A percentile compares a stretch with the other conserved stretches of the same genome.
phyloP scores from a whole-genome alignment of 106 monocot genomes.

The Apostasia ramifera region DNA sequence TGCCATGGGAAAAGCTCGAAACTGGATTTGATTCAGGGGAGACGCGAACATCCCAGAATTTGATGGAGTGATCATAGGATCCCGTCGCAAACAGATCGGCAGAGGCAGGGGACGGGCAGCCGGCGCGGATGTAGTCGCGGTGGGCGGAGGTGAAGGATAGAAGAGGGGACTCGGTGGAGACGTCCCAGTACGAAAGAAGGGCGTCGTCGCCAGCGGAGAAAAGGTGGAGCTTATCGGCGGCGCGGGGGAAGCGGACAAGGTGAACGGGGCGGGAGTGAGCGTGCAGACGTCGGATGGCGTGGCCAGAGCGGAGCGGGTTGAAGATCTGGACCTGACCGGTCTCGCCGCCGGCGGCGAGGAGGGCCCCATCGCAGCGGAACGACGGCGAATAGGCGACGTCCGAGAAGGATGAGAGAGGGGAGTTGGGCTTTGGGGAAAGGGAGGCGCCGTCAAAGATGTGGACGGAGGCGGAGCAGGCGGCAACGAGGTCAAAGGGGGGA shows the following conservation, averaged over 20 bases:
- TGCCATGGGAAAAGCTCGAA: conserved; percentile 48
- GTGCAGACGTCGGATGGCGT: conserved; percentile 51
- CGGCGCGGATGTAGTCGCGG: conserved; percentile 82
- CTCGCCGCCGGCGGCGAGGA: conserved; percentile 61
- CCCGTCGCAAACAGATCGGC: conserved; percentile 74
- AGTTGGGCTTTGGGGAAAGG: conserved; percentile 42
- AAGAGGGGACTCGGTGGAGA: conserved; percentile 44
- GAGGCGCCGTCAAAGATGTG: conserved; percentile 34
- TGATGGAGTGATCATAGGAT: conserved; percentile 77
- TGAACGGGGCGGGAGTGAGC: conserved; percentile 66
- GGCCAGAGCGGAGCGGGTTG: conserved; percentile 32
- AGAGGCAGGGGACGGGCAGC: conserved; percentile 47
- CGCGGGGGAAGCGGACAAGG: conserved; percentile 60
- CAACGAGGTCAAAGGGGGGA: conserved; percentile 52
- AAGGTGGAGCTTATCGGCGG: conserved; percentile 69
- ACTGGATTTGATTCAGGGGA: conserved; percentile 13
- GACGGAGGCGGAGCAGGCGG: conserved; percentile 46
- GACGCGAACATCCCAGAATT: conserved; percentile 76
- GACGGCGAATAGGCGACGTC: conserved; percentile 87
- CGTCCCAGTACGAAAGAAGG: conserved; percentile 74
- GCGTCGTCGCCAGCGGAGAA: conserved; percentile 92
- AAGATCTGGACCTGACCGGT: conserved; percentile 68
- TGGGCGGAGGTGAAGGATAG: conserved; percentile 55
- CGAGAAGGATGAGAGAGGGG: conserved; percentile 44
- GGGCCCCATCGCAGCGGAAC: conserved; percentile 84